Evolutionary conservation across 2,329 filamentous ascomycete species (phyloP), one percentile per base, ranked within the genome.

Genomic region (Sarocladiaceae sp.): DNA sequence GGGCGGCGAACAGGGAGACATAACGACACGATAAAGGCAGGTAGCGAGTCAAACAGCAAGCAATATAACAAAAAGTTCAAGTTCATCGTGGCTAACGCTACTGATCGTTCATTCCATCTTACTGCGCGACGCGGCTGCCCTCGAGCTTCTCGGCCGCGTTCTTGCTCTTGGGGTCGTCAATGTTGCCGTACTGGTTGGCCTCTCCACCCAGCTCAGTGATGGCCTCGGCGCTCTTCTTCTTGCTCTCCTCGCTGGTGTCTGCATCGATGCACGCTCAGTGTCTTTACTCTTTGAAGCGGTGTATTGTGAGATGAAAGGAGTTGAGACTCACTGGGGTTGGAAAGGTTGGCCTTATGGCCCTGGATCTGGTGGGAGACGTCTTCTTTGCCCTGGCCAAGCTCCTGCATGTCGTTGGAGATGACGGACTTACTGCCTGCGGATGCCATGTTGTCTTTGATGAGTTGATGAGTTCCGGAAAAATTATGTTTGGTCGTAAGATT

Each of bases 281-380:
- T n/a, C 10, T 10, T n/a, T 10, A n/a, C 27, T 31, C 10, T 10
- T 31, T 10, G n/a, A n/a, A n/a, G n/a, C n/a, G n/a, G n/a, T n/a
- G n/a, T n/a, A n/a, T n/a, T n/a, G n/a, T n/a, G 34, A 10, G 9
- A 24, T 39, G 13, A 15, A 9, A 18, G 15, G 9, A 23, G 18
- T 6, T 11, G 15, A 13, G 15, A 39, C 56, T 33, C 56, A 72
- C 69, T 72, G 9, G 68, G 67, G 48, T 73, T 73, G 45, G 62
- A 61, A 15, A 73, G 50, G 48, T 72, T 72, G 2, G 69, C 68
- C 56, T 71, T 71, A 55, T 72, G 67, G 12, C 69, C 68, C 50
- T 52, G 53, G 44, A 58, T 58, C 40, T 52, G 47, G 47, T 58
- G 45, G 34, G 56, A 57, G 47, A 53, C 48, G 23, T 55, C 52